Evolutionary conservation across 192 early-diverging fungal species (phyloP), one percentile per base, ranked within the genome.

Genomic region (Linnemannia hyalina): DNA sequence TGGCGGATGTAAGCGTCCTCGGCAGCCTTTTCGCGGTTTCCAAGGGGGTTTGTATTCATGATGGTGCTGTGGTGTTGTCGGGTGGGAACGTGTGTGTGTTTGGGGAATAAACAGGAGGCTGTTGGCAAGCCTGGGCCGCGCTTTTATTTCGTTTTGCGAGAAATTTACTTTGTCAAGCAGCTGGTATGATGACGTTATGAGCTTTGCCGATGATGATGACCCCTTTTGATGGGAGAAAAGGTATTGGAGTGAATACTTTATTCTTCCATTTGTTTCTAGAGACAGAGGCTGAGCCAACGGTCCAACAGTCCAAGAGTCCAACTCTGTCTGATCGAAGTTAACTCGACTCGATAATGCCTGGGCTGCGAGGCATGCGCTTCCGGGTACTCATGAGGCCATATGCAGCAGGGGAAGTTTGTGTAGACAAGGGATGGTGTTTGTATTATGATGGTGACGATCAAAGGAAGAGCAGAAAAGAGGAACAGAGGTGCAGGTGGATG

Each of bases 1-100:
- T 85, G 44, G 75, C 78, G 83, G 32, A 85, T 85, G 73, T 80
- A 85, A 32, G 80, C 46, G n/a, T 80, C 83, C 44, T 85, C 83
- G 13, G 78, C 78, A 38, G 78, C 49, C 36, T 26, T 77, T 41
- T 68, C 83, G 52, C 78, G 83, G 13, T 74, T 70, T 22, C 52
- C 74, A 18, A 85, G 73, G 23, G 83, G 78, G 42, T 74, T 79
- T 11, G 82, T 42, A 46, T 47, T 32, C 71, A 77, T 73, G 76
- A 1, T 77, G 49, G 26, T 32, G 46, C n/a, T 54, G 32, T 75
- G 46, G 16, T 54, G 29, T 2, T 52, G 49, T 52, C 44, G 2
- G 47, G 47, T 18, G 16, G 46, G n/a, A 49, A 40, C 38, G 26
- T 32, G 49, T 20, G 49, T 55, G 52, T 22, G 73, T 23, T 23